These are phyloP conservation scores for Eucalyptus fibrosa DNA, from an alignment of 345 rosid genomes.

Conservation along the genomic window DNA sequence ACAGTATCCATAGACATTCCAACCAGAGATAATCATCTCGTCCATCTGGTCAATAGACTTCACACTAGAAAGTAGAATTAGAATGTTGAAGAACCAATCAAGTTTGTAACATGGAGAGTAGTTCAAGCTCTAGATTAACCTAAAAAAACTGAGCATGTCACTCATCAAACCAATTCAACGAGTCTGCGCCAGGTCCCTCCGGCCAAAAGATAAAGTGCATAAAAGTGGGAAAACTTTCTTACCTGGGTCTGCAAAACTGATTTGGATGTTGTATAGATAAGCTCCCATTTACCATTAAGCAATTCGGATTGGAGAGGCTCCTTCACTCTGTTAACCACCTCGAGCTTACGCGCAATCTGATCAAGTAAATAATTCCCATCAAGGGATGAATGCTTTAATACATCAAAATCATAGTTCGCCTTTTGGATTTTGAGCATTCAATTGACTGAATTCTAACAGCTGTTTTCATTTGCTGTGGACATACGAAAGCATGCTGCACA, in stretches of 20 bases:
- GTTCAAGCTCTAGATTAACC: background rate
- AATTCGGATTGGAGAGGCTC: constrained; percentile 69
- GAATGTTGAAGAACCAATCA: background rate
- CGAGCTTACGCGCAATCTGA: constrained; percentile 70
- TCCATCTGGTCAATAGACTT: background rate
- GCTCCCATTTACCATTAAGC: constrained; percentile 90
- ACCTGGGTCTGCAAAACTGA: constrained; percentile 79
- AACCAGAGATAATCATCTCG: background rate
- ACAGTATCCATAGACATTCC: background rate
- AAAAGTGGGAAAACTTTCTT: background rate
- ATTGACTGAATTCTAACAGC: background rate
- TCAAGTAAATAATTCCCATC: background rate
- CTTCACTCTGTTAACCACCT: constrained; percentile 59
- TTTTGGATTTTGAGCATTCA: background rate
- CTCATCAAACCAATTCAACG: background rate
- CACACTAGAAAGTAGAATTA: background rate
- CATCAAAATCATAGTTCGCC: background rate
- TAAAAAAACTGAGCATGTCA: background rate
- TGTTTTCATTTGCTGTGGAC: background rate
- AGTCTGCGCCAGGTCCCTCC: background rate
- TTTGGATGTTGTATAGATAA: constrained; percentile 73
- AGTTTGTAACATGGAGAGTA: background rate
- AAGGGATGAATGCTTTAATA: background rate
- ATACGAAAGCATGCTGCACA: background rate
- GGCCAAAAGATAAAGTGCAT: background rate